phyloP scores from a whole-genome alignment of 2,329 filamentous ascomycete species.

The Alternaria triticimaculans region DNA sequence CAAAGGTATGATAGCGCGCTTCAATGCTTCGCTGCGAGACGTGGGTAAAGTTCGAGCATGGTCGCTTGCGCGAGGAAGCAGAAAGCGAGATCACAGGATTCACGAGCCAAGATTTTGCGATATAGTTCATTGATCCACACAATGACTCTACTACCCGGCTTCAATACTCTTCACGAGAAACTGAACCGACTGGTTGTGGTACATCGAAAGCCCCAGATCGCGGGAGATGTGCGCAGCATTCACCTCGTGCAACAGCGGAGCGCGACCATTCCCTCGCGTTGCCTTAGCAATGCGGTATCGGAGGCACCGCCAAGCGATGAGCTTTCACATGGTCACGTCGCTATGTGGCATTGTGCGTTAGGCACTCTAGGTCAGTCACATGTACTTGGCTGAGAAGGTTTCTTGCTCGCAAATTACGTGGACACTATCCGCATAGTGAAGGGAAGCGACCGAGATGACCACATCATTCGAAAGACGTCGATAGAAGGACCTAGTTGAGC shows the following conservation, averaged over 20 bases:
- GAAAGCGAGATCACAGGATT: background rate
- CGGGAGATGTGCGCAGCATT: background rate
- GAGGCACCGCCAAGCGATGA: background rate
- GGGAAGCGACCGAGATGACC: background rate
- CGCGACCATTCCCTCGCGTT: too few species aligned
- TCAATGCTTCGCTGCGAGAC: background rate
- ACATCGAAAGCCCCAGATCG: background rate
- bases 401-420: background rate
- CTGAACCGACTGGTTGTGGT: background rate
- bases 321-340: background rate
- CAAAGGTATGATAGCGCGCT: background rate
- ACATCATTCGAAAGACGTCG: background rate
- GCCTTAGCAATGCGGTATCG: background rate
- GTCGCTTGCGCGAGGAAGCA: too few species aligned
- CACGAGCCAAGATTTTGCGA: background rate
- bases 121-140: too few species aligned
- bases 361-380: background rate
- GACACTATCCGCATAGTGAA: background rate
- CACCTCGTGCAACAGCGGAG: background rate
- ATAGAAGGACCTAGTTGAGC: background rate
- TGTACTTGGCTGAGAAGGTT: background rate
- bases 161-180: too few species aligned
- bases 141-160: background rate
- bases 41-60: background rate
- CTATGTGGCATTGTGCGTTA: background rate